Evolutionary conservation across 2,329 filamentous ascomycete species (phyloP), one percentile per base, ranked within the genome.

Genomic region (Colletotrichum scovillei): DNA sequence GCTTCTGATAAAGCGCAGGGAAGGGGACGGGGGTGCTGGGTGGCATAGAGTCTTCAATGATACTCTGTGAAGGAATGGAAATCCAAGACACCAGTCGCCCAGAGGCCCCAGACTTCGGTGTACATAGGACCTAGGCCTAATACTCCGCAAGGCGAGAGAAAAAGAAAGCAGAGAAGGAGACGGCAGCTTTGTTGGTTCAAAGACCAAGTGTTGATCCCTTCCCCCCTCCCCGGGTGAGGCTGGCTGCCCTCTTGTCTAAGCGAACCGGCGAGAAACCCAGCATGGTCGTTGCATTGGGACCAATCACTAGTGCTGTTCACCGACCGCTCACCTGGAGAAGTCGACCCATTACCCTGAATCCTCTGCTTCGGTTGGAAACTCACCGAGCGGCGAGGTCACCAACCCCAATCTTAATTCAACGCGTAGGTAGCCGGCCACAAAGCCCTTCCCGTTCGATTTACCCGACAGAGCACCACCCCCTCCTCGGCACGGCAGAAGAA

Each of bases 31-130:
- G 42, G 42, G 42, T 49, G 42, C 19, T 22, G 7, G 42, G 42
- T 49, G 16, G 19, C 28, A 22, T n/a, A 12, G 32, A 28, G 24
- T 67, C 1, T 26, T 49, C 32, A 30, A 72, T 68, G 57, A 57
- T 57, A 68, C 69, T 28, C 57, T 72, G 52, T 64, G 64, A 57
- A 68, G 49, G 28, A 63, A 72, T 38, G 69, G 64, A 62, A 30
- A 62, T 35, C 58, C 42, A 49, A n/a, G 42, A 49, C 42, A 9
- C 16, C 16, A 49, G 42, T 8, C 42, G 19, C 1, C 42, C 35
- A 42, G 35, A 42, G 38, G 38, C 38, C 30, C 30, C 30, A 32
- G 30, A 32, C 30, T 32, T 32, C 30, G 30, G 30, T 9, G 0
- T 32, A 32, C 30, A 32, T 32, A 3, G 30, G 2, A 19, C 38